phyloP scores from a whole-genome alignment of 2,329 filamentous ascomycete genomes.

The Colletotrichum horii region DNA sequence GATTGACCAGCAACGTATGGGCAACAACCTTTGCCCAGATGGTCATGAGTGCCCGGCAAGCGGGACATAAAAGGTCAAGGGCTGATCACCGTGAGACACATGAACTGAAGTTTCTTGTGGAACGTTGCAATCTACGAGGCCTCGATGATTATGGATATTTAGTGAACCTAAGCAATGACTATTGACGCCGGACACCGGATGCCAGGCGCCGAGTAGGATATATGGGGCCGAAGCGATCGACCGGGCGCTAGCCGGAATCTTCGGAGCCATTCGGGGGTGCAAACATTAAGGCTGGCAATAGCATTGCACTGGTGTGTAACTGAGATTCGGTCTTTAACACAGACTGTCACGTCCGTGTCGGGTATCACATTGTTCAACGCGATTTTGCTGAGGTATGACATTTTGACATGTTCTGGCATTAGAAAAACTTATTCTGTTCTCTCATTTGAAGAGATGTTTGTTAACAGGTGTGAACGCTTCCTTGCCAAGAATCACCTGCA shows the following conservation, averaged over 20 bases:
- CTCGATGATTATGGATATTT: neutral
- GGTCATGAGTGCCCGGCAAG: neutral
- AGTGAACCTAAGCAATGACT: neutral
- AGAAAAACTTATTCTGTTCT: neutral
- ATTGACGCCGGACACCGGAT: neutral
- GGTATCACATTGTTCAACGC: neutral
- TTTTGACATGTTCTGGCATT: neutral
- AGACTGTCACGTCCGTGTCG: neutral
- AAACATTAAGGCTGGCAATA: neutral
- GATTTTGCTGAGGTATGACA: neutral
- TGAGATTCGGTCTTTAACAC: neutral
- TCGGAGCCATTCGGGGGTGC: neutral
- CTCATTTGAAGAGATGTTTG: slow-evolving; percentile 45
- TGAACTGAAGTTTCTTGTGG: neutral
- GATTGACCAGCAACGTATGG: neutral
- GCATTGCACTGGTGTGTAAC: neutral
- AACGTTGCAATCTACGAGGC: neutral
- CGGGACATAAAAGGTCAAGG: neutral
- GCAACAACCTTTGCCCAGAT: neutral
- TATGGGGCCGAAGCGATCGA: neutral
- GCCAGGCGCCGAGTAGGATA: neutral
- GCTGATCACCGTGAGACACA: neutral
- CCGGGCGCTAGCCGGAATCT: neutral
- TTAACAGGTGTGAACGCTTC: slow-evolving; percentile 58
- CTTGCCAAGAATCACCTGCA: slow-evolving; percentile 49